Evolutionary conservation across 1,284 basidiomycete genomes (phyloP).

Genomic region (Papiliotrema laurentii): DNA sequence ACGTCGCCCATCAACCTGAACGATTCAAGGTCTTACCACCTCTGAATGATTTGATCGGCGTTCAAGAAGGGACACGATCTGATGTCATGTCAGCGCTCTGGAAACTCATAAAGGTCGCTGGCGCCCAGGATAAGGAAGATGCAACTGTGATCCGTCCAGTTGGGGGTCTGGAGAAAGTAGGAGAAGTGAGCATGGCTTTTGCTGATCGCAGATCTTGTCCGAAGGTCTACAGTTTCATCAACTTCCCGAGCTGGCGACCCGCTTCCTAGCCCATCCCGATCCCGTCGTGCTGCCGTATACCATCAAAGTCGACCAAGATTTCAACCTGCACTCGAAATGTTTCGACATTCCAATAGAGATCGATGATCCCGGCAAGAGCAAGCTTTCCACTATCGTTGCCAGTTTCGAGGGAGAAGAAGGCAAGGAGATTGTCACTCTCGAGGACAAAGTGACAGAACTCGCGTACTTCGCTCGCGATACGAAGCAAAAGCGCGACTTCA

Average conservation of each 20-base stretch:
- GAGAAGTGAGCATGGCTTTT: slow-evolving; percentile 1
- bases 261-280: slow-evolving; percentile 70
- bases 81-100: slow-evolving; percentile 81
- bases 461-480: slow-evolving; percentile 80
- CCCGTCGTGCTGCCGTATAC: slow-evolving; percentile 80
- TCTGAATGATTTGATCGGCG: slow-evolving; percentile 68
- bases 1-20: slow-evolving; percentile 81
- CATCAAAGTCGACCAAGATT: slow-evolving; percentile 45
- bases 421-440: slow-evolving; percentile 67
- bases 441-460: slow-evolving; percentile 79
- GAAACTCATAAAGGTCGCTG: slow-evolving; percentile 85
- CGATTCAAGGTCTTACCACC: slow-evolving; percentile 77
- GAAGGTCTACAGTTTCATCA: slow-evolving; percentile 68
- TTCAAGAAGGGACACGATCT: slow-evolving; percentile 80
- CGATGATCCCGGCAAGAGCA: slow-evolving; percentile 75
- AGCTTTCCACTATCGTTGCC: slow-evolving; percentile 70
- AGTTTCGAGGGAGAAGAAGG: slow-evolving; percentile 62
- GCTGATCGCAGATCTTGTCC: slow-evolving; percentile 55
- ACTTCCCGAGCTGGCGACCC: slow-evolving; percentile 80
- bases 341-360: slow-evolving; percentile 88
- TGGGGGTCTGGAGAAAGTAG: slow-evolving; percentile 56
- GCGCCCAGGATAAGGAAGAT: slow-evolving; percentile 86
- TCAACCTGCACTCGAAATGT: slow-evolving; percentile 53
- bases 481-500: slow-evolving; percentile 78
- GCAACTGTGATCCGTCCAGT: slow-evolving; percentile 72